These are phyloP conservation scores for Chimonanthus salicifolius DNA, from an alignment of 164 flowering plant genomes.

Conservation along the genomic window DNA sequence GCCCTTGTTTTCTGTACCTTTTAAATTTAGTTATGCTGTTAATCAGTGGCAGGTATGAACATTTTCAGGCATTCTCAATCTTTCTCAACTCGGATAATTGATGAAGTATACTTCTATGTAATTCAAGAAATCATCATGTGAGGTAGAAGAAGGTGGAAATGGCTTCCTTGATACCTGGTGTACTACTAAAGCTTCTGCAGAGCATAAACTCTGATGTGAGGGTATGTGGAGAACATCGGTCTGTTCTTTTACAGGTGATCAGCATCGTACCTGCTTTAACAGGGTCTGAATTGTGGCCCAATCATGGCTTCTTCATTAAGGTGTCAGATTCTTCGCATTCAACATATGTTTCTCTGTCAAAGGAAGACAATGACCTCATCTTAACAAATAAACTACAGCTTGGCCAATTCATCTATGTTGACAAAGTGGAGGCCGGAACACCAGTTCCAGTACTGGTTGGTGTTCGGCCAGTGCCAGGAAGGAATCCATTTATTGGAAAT, in stretches of 20 bases:
- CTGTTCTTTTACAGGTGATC: conserved; percentile 83
- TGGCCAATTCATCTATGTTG: conserved; percentile 92
- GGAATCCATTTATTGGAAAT: conserved; percentile 72
- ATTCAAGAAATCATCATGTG: neutral
- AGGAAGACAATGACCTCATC: conserved; percentile 82
- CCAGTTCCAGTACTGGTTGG: conserved; percentile 81
- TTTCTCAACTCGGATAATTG: neutral
- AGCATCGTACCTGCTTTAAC: conserved; percentile 89
- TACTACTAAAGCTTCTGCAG: conserved; percentile 80
- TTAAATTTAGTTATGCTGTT: neutral
- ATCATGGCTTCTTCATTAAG: conserved; percentile 91
- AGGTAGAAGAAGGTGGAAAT: conserved; percentile 13
- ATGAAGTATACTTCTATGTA: neutral
- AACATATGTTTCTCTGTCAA: conserved; percentile 66
- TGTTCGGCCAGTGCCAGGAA: conserved; percentile 74
- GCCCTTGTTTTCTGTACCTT: too few species aligned
- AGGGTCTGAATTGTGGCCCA: conserved; percentile 88
- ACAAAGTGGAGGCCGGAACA: conserved; percentile 56
- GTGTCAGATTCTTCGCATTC: conserved; percentile 98
- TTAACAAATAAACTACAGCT: conserved; percentile 74
- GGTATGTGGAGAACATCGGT: conserved; percentile 79
- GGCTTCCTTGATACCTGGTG: conserved; percentile 92
- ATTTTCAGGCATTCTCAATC: neutral
- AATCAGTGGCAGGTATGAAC: neutral
- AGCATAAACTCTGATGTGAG: conserved; percentile 55